Evolutionary conservation across 2,329 filamentous ascomycete species (phyloP), one percentile per base, ranked within the genome.

Genomic region (Boeremia exigua): DNA sequence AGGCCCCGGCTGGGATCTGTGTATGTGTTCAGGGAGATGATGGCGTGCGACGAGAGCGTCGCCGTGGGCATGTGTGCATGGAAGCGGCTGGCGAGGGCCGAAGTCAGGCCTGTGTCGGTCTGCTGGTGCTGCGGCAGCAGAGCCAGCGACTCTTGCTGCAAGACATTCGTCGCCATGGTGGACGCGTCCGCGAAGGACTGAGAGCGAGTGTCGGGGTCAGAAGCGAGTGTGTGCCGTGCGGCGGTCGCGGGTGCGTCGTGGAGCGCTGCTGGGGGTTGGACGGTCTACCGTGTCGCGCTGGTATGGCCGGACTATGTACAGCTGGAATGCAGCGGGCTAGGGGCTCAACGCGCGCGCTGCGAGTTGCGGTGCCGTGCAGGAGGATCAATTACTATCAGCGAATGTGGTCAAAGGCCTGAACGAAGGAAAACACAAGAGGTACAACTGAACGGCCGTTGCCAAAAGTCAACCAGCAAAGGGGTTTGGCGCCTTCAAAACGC

Each of bases 11-110:
- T 84, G 0, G 94, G 94, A 10, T 91, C 91, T 10, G 91, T 94
- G 75, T 96, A 98, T 17, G 93, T 99, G 80, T 99, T 99, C 62
- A 99, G 82, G 48, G 91, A 90, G 71, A 99, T 89, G 66, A 98
- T 84, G 44, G 89, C 95, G 73, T 98, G 93, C 0, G 92, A 96
- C 0, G 93, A 97, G 15, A 99, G 86, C 44, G 87, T 86, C 48
- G 95, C 92, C 0, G 93, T 96, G 9, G 95, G 92, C 56, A 95
- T 81, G 49, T 91, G 90, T 48, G 96, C 90, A 79, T 99, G 95
- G 77, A 96, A 99, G 49, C 94, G 92, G 75, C 86, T 92, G 66
- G 90, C 91, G 59, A 95, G 84, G 75, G 94, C 91, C 48, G 89
- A 89, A 3, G 90, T 95, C 64, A 94, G 81, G 70, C 92, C 88